Conservation (phyloP, 768 basidiomycete species). For the Agaricus subrufescens region DNA sequence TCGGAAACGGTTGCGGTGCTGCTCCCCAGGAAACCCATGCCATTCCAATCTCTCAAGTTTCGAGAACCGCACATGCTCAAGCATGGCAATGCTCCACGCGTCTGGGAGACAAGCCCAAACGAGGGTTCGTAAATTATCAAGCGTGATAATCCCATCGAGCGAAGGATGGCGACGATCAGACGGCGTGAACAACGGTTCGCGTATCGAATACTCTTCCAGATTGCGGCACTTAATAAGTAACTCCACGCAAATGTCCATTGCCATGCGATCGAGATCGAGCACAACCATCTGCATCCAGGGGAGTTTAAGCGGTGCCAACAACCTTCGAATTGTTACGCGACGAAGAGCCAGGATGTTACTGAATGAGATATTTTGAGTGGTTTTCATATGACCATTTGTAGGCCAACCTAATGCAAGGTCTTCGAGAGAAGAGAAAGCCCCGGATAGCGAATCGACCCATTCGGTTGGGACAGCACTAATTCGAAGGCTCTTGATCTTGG, state of each 20-base stretch:
- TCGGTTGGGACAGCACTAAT: slow-evolving; percentile 1
- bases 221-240: neutral
- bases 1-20: slow-evolving; percentile 1
- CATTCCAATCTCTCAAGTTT: neutral
- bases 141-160: slow-evolving; percentile 4
- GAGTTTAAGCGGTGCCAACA: slow-evolving; percentile 4
- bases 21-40: slow-evolving; percentile 4
- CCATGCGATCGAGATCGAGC: slow-evolving; percentile 6
- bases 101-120: slow-evolving; percentile 5
- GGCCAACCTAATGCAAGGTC: slow-evolving; percentile 1
- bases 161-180: slow-evolving; percentile 8
- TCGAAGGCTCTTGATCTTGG: neutral
- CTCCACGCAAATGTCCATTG: slow-evolving; percentile 6
- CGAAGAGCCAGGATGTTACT: neutral
- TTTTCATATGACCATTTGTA: neutral
- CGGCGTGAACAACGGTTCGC: slow-evolving; percentile 5
- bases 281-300: slow-evolving; percentile 7
- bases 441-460: neutral
- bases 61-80: neutral
- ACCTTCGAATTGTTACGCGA: neutral
- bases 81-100: slow-evolving; percentile 7
- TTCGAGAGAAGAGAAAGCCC: neutral
- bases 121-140: neutral
- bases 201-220: slow-evolving; percentile 3
- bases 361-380: neutral